Base-by-base conservation (phyloP, 2,329 filamentous ascomycete species). In the Incumbomyces lentus region DNA sequence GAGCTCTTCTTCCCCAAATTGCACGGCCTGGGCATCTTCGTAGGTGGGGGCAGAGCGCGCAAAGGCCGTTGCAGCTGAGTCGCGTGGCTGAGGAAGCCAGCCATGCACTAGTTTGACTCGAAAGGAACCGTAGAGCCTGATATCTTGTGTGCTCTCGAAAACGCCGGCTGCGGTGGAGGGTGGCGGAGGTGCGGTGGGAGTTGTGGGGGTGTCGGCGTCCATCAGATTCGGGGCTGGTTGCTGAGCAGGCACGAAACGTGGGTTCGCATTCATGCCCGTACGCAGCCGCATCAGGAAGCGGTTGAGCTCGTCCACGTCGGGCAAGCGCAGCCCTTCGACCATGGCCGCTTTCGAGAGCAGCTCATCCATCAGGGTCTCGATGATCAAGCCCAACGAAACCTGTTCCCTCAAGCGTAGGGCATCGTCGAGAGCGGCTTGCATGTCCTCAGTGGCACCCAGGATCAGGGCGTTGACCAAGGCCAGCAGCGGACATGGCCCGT, bases 191-290 rank as follows among this genome's bases (percentile, higher is more conserved):
- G 52, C 48, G 14, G 37, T 33, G 14, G 18, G 36, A 2, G 31
- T 34, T 14, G 17, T 36, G 8, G 53, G 49, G 19, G 55, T 54
- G 43, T 55, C 53, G 26, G 51, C 53, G 49, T 63, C 60, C 42
- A 68, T 59, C 18, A 63, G 50, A 39, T 62, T 63, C 31, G 59
- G 73, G 38, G 73, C 71, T 2, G 71, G 69, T 46, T 58, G 64
- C 26, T 68, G 60, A 0, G 70, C 73, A 1, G 86, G 75, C 6
- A 93, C 74, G 53, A 95, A 92, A 16, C 84, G 79, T 2, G 92
- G 92, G 54, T 98, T 98, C 48, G 96, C 90, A 58, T 96, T 98
- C 86, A 98, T 95, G 32, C 92, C 92, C 0, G 89, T 96, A 57
- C 95, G 87, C 2, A 98, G 69, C 37, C 86, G 85, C 47, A 92